Conservation (phyloP, 164 flowering plant species). For the Berberis vulgaris region DNA sequence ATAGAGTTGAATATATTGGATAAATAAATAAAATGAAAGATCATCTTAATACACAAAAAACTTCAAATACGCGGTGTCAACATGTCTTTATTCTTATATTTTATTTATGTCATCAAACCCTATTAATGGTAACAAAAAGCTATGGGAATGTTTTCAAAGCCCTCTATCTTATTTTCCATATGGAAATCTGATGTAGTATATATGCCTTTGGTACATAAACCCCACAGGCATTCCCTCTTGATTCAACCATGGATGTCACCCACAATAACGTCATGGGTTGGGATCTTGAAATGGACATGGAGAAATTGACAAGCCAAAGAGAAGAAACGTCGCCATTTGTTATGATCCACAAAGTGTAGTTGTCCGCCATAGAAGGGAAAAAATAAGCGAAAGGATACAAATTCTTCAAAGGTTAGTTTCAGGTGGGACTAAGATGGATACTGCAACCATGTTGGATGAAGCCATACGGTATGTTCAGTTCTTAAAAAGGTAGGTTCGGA, state of each 20-base stretch:
- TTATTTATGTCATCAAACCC: neutral
- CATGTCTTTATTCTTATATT: neutral
- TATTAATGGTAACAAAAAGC: conserved; percentile 2
- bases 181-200: neutral
- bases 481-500: conserved; percentile 56
- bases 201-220: too few species aligned
- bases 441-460: conserved; percentile 82
- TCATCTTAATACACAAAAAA: neutral
- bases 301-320: conserved; percentile 49
- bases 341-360: conserved; percentile 90
- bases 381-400: conserved; percentile 69
- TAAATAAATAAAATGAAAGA: too few species aligned
- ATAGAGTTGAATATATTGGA: too few species aligned
- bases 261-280: conserved; percentile 15
- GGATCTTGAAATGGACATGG: conserved; percentile 26
- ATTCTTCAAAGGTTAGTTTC: conserved; percentile 48
- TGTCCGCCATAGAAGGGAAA: conserved; percentile 68
- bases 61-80: neutral
- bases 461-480: conserved; percentile 83
- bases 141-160: neutral
- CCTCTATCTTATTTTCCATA: neutral
- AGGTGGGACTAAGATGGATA: conserved; percentile 85
- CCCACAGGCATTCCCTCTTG: neutral
- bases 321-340: conserved; percentile 71
- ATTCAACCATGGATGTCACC: conserved; percentile 27